These are phyloP conservation scores for Primulina huaijiensis DNA, from an alignment of 257 asterid species.

Conservation along the genomic window DNA sequence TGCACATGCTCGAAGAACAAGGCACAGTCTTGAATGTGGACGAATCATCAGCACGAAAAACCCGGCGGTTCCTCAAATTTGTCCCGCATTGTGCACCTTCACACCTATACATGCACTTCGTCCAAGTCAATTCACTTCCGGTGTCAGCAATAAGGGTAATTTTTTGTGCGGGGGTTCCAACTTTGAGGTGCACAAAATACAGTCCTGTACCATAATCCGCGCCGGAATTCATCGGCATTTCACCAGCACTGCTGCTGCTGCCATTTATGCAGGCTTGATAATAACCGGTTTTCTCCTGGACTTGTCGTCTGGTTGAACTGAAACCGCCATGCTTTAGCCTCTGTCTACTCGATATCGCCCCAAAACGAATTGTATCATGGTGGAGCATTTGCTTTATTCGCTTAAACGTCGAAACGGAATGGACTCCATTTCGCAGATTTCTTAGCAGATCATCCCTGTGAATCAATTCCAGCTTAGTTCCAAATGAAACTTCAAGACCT, in stretches of 20 bases:
- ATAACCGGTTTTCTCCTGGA: slow-evolving; percentile 12
- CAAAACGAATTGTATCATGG: slow-evolving; percentile 37
- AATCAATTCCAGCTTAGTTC: slow-evolving; percentile 30
- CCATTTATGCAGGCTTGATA: slow-evolving; percentile 26
- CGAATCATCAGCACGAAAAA: slow-evolving; percentile 42
- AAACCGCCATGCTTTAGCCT: background rate
- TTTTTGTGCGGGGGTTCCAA: slow-evolving; percentile 49
- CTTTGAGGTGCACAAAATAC: slow-evolving; percentile 43
- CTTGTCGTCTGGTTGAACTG: slow-evolving; percentile 16
- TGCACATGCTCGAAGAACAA: slow-evolving; percentile 47
- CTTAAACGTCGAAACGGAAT: slow-evolving; percentile 15
- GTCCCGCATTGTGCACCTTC: slow-evolving; percentile 27
- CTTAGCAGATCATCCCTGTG: background rate
- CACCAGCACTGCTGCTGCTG: slow-evolving; percentile 25
- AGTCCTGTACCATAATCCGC: slow-evolving; percentile 56
- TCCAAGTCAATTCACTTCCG: slow-evolving; percentile 67
- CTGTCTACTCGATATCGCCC: slow-evolving; percentile 23
- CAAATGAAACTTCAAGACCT: slow-evolving; percentile 17
- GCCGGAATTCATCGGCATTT: slow-evolving; percentile 37
- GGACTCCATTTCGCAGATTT: background rate
- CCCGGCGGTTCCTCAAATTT: slow-evolving; percentile 18
- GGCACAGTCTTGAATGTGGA: slow-evolving; percentile 44
- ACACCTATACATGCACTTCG: slow-evolving; percentile 41
- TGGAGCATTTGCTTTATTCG: slow-evolving; percentile 26
- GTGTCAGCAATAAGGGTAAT: slow-evolving; percentile 50